Conservation (phyloP, 106 monocot genomes). For the Posidonia australis region DNA sequence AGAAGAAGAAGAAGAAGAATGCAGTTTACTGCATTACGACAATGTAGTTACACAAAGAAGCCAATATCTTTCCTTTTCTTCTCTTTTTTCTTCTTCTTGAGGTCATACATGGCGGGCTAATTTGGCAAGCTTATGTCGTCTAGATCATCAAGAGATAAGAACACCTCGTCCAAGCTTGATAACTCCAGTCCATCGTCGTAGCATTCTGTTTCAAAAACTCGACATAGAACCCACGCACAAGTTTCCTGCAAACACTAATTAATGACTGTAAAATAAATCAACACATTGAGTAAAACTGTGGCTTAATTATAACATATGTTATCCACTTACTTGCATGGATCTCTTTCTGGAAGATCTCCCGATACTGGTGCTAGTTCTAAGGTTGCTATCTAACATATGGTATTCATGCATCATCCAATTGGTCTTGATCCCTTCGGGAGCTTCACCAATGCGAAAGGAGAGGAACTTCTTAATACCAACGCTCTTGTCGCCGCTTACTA, state of each 20-base stretch:
- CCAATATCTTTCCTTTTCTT: too few relatives aligned
- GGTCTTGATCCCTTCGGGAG: constrained; percentile 37
- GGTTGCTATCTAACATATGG: constrained; percentile 31
- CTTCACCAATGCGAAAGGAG: constrained; percentile 34
- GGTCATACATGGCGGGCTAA: too few relatives aligned
- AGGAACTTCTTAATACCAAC: constrained; percentile 65
- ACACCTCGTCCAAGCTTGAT: constrained; percentile 85
- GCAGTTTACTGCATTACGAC: too few relatives aligned
- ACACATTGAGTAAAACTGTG: background rate
- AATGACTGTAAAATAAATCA: background rate
- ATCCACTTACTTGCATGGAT: background rate
- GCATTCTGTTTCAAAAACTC: constrained; percentile 47
- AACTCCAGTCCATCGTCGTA: constrained; percentile 55
- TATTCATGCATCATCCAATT: constrained; percentile 92
- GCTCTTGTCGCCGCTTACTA: constrained; percentile 15
- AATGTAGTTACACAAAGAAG: too few relatives aligned
- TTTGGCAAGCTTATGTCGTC: constrained; percentile 85
- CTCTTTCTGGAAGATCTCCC: constrained; percentile 30
- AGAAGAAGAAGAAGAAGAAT: too few relatives aligned
- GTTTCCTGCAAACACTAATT: constrained; percentile 27
- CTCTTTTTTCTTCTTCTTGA: too few relatives aligned
- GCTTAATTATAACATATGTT: background rate
- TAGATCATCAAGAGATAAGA: constrained; percentile 70
- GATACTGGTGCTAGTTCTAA: background rate
- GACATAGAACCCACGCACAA: constrained; percentile 56